A percentile compares a stretch with the other conserved stretches of the same genome.
Evolutionary conservation across 208 protist genomes (phyloP).

Genomic region (Acanthamoeba rhysodes): DNA sequence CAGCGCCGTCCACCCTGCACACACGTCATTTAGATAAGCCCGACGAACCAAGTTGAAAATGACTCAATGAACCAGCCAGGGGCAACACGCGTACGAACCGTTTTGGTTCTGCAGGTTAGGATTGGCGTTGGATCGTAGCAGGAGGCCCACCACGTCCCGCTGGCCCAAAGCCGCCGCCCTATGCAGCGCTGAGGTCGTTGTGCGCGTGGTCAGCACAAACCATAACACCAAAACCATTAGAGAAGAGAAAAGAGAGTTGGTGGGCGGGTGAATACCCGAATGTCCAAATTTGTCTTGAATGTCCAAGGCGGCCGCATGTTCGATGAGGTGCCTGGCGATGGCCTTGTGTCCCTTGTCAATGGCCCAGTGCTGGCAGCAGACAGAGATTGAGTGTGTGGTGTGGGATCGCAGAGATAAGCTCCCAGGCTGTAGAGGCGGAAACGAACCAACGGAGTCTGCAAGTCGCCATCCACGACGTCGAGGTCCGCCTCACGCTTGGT

Average conservation of each 20-base stretch:
- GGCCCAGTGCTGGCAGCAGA: not conserved
- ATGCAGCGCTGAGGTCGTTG: not conserved
- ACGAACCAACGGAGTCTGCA: not conserved
- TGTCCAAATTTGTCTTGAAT: constrained; percentile 31
- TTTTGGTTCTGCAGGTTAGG: constrained; percentile 28
- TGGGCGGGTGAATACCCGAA: not conserved
- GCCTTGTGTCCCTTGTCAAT: constrained; percentile 34
- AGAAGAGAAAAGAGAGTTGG: too few species aligned
- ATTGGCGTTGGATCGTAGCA: constrained; percentile 6
- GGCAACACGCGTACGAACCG: not conserved
- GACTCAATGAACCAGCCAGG: not conserved
- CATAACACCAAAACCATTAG: too few species aligned
- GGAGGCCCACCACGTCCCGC: not conserved
- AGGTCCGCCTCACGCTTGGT: constrained; percentile 11
- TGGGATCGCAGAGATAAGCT: not conserved
- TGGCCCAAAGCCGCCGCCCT: constrained; percentile 31
- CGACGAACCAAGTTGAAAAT: not conserved
- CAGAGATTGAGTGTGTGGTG: not conserved
- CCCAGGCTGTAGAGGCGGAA: too few species aligned
- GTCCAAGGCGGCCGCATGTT: not conserved
- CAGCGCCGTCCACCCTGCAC: constrained; percentile 15
- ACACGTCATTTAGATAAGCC: not conserved
- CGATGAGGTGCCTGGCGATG: not conserved
- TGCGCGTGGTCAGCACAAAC: too few species aligned
- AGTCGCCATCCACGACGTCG: constrained; percentile 18